Percentiles rank a stretch among this genome's conserved stretches.
Conservation (phyloP, 1,284 basidiomycete species). For the Irpex rosettiformis region DNA sequence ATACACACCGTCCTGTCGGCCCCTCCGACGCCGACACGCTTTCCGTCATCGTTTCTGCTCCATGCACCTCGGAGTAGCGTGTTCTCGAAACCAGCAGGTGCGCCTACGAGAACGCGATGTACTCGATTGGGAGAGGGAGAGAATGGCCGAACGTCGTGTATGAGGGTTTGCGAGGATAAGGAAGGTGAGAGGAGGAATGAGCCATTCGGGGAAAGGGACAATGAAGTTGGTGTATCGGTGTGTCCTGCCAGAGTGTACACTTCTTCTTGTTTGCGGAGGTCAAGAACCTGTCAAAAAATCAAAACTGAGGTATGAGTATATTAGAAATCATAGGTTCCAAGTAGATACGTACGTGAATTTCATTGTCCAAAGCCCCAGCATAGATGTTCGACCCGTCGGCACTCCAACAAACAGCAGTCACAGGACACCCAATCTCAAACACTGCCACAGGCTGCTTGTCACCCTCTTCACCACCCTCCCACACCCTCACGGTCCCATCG, state of each 20-base stretch:
- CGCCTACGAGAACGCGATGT: constrained; percentile 76
- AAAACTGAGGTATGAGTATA: neutral
- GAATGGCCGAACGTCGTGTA: constrained; percentile 91
- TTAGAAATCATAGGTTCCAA: neutral
- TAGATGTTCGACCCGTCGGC: constrained; percentile 84
- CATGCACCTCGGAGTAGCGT: constrained; percentile 78
- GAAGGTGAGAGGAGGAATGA: constrained; percentile 83
- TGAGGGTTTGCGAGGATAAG: constrained; percentile 81
- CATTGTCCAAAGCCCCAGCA: constrained; percentile 90
- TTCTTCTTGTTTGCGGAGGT: constrained; percentile 78
- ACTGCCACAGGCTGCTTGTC: constrained; percentile 73
- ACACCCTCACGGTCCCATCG: constrained; percentile 85
- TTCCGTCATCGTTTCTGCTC: constrained; percentile 73
- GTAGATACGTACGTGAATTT: constrained; percentile 73
- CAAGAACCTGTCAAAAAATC: constrained; percentile 75
- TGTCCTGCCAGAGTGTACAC: constrained; percentile 79
- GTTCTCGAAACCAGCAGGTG: constrained; percentile 90
- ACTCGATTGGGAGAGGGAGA: constrained; percentile 78
- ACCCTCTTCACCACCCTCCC: constrained; percentile 81
- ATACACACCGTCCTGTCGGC: constrained; percentile 86
- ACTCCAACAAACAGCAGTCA: constrained; percentile 91
- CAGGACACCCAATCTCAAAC: constrained; percentile 83
- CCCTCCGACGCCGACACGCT: constrained; percentile 73
- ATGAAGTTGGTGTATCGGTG: constrained; percentile 84
- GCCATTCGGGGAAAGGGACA: constrained; percentile 87